Evolutionary conservation across 1,284 basidiomycete species (phyloP).

Genomic region (Pascua guehoae): DNA sequence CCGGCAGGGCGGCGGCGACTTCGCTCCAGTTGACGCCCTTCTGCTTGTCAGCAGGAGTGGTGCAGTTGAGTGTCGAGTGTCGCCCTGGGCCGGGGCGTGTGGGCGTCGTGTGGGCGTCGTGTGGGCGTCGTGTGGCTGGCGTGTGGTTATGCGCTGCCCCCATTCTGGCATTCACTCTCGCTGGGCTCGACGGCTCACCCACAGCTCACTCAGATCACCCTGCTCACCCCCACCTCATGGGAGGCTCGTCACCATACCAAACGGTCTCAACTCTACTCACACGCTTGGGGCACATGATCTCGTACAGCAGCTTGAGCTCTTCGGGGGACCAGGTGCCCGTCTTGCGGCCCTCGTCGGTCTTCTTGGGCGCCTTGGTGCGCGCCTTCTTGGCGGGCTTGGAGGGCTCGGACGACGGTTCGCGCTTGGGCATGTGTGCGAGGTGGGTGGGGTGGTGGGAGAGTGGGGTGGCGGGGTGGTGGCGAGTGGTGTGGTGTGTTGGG

Average conservation of each 20-base stretch:
- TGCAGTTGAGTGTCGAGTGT: too few relatives aligned
- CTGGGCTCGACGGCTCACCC: too few relatives aligned
- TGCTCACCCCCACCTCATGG: too few relatives aligned
- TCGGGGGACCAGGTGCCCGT: conserved; percentile 27
- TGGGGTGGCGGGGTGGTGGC: not conserved
- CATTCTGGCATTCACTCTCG: too few relatives aligned
- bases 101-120: too few relatives aligned
- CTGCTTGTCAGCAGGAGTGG: conserved; percentile 12
- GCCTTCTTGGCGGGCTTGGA: conserved; percentile 7
- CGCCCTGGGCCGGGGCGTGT: too few relatives aligned
- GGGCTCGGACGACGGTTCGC: not conserved
- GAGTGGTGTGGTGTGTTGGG: not conserved
- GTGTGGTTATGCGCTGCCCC: too few relatives aligned
- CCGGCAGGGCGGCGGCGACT: conserved; percentile 22
- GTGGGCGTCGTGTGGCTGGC: too few relatives aligned
- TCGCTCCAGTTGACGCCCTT: conserved; percentile 28
- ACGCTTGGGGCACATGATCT: conserved; percentile 27
- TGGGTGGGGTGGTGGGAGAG: not conserved
- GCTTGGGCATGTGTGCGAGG: not conserved
- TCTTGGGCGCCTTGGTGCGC: not conserved
- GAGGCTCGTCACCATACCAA: too few relatives aligned
- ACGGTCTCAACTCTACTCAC: conserved; percentile 17
- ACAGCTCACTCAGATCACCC: not conserved
- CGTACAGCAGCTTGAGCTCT: conserved; percentile 26
- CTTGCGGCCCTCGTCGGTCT: conserved; percentile 9